Base-by-base conservation (phyloP, 1,139 yeast species). In the Hemisphaericaspora lyxosophila region DNA sequence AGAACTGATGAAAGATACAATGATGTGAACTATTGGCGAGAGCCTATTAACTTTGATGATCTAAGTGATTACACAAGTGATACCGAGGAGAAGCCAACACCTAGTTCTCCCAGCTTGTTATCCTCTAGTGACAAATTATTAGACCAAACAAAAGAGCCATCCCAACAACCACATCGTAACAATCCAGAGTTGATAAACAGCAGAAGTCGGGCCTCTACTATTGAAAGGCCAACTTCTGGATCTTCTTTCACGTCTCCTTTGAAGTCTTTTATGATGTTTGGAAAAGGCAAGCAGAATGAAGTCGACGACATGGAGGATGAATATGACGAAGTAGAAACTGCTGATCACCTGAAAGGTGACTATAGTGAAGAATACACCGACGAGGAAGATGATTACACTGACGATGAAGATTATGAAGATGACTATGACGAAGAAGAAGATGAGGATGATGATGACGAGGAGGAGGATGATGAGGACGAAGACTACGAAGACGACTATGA, bases 11-110 rank as follows among this genome's bases (percentile, higher is more conserved):
- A 84, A 46, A 78, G 78, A 45, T 90, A 68, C 56, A 85, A 89
- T 7, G 98, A 92, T 60, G 85, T 86, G 20, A 89, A 87, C 53
- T 92, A 78, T 58, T 92, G 99, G 99, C 68, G 95, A 46, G 92
- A 83, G 38, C 92, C 95, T 0, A 60, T 90, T 25, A 81, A 82
- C 45, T 56, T 90, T 36, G 73, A 78, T 39, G 85, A 81, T 39
- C 64, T 80, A 40, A 67, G 73, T 36, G 83, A 77, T 36, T 73
- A 55, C 19, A 20, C 17, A 16, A 70, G 64, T 18, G 72, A 63
- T 26, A 64, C 53, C 6, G 53, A 43, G 13, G 35, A 22, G 5
- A 30, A 24, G 3, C 17, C 16, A 7, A 7, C 30, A 16, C 31
- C 39, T 31, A 38, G 11, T 30, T 26, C 34, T 16, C 40, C 40